Evolutionary conservation across 2,329 filamentous ascomycete genomes (phyloP).

Genomic region (Aspergillus tanneri): DNA sequence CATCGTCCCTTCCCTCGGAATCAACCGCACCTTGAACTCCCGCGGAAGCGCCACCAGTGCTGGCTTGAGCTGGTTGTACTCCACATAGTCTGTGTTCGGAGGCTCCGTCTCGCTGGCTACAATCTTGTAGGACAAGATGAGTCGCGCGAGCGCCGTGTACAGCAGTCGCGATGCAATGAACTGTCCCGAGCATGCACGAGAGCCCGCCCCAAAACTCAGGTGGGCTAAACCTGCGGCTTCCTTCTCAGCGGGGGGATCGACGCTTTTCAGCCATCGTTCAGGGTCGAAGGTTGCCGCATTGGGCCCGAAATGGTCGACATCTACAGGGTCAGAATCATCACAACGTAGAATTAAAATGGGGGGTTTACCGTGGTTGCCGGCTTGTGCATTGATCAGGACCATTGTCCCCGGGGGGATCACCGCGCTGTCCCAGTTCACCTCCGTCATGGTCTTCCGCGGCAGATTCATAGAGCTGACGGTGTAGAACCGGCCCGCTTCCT

Average conservation of each 20-base stretch:
- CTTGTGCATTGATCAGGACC: constrained; percentile 73
- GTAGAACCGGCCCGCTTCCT: constrained; percentile 3
- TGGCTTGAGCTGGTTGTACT: constrained; percentile 61
- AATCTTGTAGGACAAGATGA: constrained; percentile 56
- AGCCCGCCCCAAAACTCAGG: constrained; percentile 58
- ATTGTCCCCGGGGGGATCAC: constrained; percentile 70
- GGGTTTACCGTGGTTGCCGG: constrained; percentile 57
- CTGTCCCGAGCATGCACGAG: constrained; percentile 58
- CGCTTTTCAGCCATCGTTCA: constrained; percentile 61
- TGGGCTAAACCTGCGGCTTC: constrained; percentile 53
- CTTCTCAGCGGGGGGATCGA: constrained; percentile 40
- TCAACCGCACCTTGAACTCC: constrained; percentile 58
- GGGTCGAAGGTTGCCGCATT: constrained; percentile 60
- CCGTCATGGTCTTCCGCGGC: constrained; percentile 49
- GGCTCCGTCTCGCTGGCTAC: constrained; percentile 51
- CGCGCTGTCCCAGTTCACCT: constrained; percentile 64
- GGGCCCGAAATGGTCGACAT: constrained; percentile 60
- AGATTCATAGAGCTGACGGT: constrained; percentile 1
- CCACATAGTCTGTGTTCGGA: constrained; percentile 62
- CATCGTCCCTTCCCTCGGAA: constrained; percentile 48
- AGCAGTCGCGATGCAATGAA: constrained; percentile 59
- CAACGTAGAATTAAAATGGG: not conserved
- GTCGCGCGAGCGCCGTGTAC: constrained; percentile 54
- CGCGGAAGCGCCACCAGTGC: constrained; percentile 60
- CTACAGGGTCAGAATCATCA: constrained; percentile 30